Evolutionary conservation across 2,329 filamentous ascomycete species (phyloP).

Genomic region (Colletotrichum brevisporum): DNA sequence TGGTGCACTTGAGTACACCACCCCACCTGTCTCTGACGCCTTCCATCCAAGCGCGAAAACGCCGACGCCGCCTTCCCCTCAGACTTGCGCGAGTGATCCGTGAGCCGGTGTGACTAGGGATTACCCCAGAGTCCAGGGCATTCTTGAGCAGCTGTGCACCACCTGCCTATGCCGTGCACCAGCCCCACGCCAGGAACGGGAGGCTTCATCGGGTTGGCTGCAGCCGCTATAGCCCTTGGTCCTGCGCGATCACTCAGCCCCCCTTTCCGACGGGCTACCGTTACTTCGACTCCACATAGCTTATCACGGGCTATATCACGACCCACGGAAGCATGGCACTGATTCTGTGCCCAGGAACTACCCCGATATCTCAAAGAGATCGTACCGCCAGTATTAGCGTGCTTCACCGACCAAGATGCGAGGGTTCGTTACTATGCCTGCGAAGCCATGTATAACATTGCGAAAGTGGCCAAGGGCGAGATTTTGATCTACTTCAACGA

Average conservation of each 20-base stretch:
- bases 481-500: conserved; percentile 98
- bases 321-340: too few relatives aligned
- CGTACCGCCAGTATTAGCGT: conserved; percentile 95
- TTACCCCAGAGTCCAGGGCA: conserved; percentile 83
- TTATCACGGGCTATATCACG: too few relatives aligned
- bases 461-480: conserved; percentile 98
- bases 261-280: neutral
- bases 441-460: conserved; percentile 99
- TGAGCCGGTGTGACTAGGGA: conserved; percentile 83
- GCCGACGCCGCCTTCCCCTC: neutral
- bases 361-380: conserved; percentile 93
- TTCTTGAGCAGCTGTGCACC: conserved; percentile 96
- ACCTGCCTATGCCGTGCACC: conserved; percentile 96
- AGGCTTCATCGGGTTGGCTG: conserved; percentile 93
- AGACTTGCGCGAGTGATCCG: conserved; percentile 94
- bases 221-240: conserved; percentile 94
- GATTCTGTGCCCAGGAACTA: conserved; percentile 74
- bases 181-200: conserved; percentile 97
- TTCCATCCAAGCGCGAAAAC: neutral
- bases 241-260: conserved; percentile 71
- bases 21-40: conserved; percentile 17
- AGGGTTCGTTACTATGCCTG: conserved; percentile 98
- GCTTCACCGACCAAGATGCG: conserved; percentile 98
- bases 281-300: too few relatives aligned
- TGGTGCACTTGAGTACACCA: conserved; percentile 90